A percentile compares a stretch with the other conserved stretches of the same genome.
Conservation (phyloP, 768 basidiomycete genomes). For the Suillus discolor region DNA sequence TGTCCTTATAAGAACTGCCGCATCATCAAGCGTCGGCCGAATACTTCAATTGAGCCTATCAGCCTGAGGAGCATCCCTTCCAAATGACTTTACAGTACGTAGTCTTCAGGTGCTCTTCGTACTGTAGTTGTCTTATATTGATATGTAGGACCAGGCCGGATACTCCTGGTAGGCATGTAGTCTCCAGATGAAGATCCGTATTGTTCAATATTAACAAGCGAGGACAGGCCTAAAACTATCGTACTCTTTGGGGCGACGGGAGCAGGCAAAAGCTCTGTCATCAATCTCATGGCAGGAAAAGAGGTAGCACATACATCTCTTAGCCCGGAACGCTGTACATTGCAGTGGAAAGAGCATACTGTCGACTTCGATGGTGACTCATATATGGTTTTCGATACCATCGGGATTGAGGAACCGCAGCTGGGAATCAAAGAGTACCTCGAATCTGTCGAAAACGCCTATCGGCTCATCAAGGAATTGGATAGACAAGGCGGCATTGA, state of each 20-base stretch:
- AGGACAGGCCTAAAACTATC: no score
- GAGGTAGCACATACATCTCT: conserved; percentile 33
- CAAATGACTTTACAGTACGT: no score
- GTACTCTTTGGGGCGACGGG: conserved; percentile 35
- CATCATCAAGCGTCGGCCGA: no score
- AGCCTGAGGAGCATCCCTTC: no score
- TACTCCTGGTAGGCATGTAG: no score
- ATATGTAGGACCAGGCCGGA: no score
- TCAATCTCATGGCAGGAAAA: conserved; percentile 40
- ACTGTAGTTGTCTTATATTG: no score
- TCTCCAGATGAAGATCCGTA: no score
- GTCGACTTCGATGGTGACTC: conserved; percentile 19
- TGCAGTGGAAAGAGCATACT: conserved; percentile 31
- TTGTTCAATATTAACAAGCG: no score
- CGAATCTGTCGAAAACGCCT: conserved; percentile 34
- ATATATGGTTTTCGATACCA: conserved; percentile 37
- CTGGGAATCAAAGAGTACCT: conserved; percentile 29
- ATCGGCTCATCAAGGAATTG: conserved; percentile 36
- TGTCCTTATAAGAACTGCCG: no score
- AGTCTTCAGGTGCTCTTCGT: no score
- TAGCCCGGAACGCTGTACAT: conserved; percentile 35
- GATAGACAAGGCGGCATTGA: conserved; percentile 37
- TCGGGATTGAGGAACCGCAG: conserved; percentile 32
- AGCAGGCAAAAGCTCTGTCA: conserved; percentile 43
- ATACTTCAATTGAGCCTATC: no score